Conservation (phyloP, 768 basidiomycete genomes). For the Pisolithus tinctorius region DNA sequence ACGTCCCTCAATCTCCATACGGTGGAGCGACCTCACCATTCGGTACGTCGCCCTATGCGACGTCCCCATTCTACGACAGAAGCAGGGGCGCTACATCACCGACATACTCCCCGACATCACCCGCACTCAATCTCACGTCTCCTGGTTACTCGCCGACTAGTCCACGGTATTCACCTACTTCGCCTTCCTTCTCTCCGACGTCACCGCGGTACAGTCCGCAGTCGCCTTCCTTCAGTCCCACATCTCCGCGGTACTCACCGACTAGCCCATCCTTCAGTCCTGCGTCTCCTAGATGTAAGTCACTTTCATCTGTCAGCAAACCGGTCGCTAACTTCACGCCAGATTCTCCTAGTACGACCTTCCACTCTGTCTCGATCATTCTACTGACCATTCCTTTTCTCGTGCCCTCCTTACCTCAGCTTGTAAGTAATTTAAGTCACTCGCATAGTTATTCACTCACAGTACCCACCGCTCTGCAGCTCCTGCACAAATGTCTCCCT, state of each 20-base stretch:
- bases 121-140: conserved; percentile 74
- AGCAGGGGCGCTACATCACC: conserved; percentile 68
- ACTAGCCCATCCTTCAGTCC: conserved; percentile 90
- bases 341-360: conserved; percentile 78
- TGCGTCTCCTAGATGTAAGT: conserved; percentile 85
- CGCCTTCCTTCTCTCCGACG: conserved; percentile 79
- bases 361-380: conserved; percentile 1
- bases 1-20: conserved; percentile 80
- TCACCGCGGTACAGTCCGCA: conserved; percentile 84
- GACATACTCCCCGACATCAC: conserved; percentile 85
- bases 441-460: neutral
- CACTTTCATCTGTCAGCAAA: neutral
- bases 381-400: conserved; percentile 19
- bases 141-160: conserved; percentile 65
- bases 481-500: conserved; percentile 77
- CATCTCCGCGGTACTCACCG: conserved; percentile 84
- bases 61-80: conserved; percentile 75
- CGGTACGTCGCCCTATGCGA: conserved; percentile 72
- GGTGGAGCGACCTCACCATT: conserved; percentile 79
- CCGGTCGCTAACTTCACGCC: conserved; percentile 4
- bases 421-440: conserved; percentile 40
- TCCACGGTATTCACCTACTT: conserved; percentile 81
- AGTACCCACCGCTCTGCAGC: conserved; percentile 34
- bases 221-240: conserved; percentile 86
- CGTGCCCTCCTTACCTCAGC: conserved; percentile 32